A percentile compares a stretch with the other conserved stretches of the same genome.
phyloP scores from a whole-genome alignment of 2,329 filamentous ascomycete species.

The Cladosporium sp. region DNA sequence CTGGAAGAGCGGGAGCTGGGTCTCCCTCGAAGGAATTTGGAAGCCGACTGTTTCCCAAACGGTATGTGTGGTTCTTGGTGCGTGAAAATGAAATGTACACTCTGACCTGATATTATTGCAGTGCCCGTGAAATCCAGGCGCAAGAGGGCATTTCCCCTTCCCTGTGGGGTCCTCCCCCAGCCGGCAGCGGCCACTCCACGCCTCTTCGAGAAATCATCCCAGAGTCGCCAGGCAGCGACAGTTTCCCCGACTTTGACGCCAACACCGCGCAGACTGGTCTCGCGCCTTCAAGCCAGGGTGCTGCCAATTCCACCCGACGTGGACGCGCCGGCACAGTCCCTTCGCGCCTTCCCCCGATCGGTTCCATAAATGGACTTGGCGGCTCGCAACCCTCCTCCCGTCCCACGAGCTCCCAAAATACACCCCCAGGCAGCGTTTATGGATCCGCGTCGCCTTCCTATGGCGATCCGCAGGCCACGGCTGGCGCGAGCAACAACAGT shows the following conservation, averaged over 20 bases:
- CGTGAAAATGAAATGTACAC: too few species aligned
- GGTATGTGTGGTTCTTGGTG: conserved; percentile 54
- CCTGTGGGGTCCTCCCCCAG: conserved; percentile 89
- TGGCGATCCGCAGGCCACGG: conserved; percentile 24
- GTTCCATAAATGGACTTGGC: conserved; percentile 47
- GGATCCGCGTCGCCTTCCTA: conserved; percentile 35
- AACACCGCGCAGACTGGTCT: conserved; percentile 21
- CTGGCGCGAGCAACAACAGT: conserved; percentile 49
- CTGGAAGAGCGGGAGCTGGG: conserved; percentile 75
- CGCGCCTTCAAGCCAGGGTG: conserved; percentile 20
- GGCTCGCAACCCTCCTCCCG: conserved; percentile 47
- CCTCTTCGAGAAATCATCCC: conserved; percentile 96
- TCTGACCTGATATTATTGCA: conserved; percentile 35
- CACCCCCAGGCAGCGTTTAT: conserved; percentile 83
- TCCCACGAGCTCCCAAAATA: conserved; percentile 33
- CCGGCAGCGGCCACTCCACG: conserved; percentile 93
- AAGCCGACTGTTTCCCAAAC: conserved; percentile 82
- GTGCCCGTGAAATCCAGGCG: conserved; percentile 93
- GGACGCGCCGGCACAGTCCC: conserved; percentile 94
- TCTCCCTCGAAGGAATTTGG: conserved; percentile 94
- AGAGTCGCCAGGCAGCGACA: conserved; percentile 87
- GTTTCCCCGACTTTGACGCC: conserved; percentile 79
- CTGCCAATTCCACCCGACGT: conserved; percentile 51
- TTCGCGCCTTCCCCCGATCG: conserved; percentile 81
- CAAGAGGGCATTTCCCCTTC: conserved; percentile 79